Conservation (phyloP, 768 basidiomycete species). For the Rhodotorula paludigena region DNA sequence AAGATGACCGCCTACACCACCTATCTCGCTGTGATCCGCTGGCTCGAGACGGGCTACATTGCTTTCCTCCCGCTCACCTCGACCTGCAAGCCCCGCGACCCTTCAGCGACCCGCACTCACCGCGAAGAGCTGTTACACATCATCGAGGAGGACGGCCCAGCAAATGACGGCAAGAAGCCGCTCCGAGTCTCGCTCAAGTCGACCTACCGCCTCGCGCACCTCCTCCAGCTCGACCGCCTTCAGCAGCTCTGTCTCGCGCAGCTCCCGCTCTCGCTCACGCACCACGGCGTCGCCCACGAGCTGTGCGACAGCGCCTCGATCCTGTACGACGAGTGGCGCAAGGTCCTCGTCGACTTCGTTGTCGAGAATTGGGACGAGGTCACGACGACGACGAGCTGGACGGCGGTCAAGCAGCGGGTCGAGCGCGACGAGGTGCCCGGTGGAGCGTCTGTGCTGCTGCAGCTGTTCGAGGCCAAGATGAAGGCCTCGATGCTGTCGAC, state of each 20-base stretch:
- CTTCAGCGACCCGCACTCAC: neutral
- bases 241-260: too few relatives aligned
- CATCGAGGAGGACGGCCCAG: neutral
- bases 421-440: neutral
- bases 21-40: constrained; percentile 6
- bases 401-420: neutral
- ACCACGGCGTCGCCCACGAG: neutral
- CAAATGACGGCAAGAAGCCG: accelerated
- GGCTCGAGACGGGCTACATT: neutral
- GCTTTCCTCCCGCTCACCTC: neutral
- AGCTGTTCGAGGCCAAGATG: neutral
- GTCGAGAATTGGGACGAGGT: neutral
- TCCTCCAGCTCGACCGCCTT: too few relatives aligned
- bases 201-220: constrained; percentile 13
- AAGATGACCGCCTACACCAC: neutral
- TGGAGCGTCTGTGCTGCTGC: neutral
- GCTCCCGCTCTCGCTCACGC: neutral
- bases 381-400: neutral
- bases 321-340: neutral
- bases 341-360: neutral
- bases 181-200: constrained; percentile 17
- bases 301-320: neutral
- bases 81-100: neutral
- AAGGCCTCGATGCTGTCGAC: too few relatives aligned
- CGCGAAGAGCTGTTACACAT: neutral